These are phyloP conservation scores for Coniochaeta sp. DNA, from an alignment of 2,329 filamentous ascomycete genomes.

Conservation along the genomic window DNA sequence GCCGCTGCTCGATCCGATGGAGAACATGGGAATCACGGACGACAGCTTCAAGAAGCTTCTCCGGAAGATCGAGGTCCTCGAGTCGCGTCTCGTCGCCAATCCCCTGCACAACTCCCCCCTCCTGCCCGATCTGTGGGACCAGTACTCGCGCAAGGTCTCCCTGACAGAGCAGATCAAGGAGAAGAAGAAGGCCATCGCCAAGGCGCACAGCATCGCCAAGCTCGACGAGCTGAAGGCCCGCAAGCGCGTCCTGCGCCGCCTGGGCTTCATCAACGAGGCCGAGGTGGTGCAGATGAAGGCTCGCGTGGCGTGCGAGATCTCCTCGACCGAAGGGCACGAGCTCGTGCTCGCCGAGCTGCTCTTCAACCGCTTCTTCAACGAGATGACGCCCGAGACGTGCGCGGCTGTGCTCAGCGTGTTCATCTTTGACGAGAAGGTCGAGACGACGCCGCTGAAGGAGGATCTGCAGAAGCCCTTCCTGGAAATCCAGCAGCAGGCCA, in stretches of 20 bases:
- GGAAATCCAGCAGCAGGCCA: conserved; percentile 80
- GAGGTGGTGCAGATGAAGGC: conserved; percentile 97
- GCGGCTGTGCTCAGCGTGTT: conserved; percentile 87
- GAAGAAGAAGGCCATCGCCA: conserved; percentile 78
- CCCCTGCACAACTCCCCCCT: conserved; percentile 86
- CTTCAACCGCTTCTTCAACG: conserved; percentile 98
- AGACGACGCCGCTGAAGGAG: conserved; percentile 69
- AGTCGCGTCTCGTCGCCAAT: conserved; percentile 81
- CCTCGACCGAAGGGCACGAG: conserved; percentile 83
- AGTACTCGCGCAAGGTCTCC: conserved; percentile 75
- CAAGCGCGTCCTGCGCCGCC: conserved; percentile 86
- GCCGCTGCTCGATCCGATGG: conserved; percentile 81
- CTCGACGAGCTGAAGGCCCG: conserved; percentile 93
- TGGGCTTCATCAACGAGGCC: conserved; percentile 91
- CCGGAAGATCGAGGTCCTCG: conserved; percentile 92
- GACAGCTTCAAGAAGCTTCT: conserved; percentile 90
- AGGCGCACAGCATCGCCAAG: conserved; percentile 82
- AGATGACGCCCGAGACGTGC: conserved; percentile 78
- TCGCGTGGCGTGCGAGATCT: conserved; percentile 95
- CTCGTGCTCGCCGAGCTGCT: conserved; percentile 86
- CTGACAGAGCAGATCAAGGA: conserved; percentile 74
- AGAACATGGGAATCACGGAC: conserved; percentile 92
- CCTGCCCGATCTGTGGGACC: conserved; percentile 75
- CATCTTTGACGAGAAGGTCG: conserved; percentile 94
- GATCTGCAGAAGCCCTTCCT: conserved; percentile 79